Conservation (phyloP, 2,329 filamentous ascomycete species). For the Leptosphaerulina australis region DNA sequence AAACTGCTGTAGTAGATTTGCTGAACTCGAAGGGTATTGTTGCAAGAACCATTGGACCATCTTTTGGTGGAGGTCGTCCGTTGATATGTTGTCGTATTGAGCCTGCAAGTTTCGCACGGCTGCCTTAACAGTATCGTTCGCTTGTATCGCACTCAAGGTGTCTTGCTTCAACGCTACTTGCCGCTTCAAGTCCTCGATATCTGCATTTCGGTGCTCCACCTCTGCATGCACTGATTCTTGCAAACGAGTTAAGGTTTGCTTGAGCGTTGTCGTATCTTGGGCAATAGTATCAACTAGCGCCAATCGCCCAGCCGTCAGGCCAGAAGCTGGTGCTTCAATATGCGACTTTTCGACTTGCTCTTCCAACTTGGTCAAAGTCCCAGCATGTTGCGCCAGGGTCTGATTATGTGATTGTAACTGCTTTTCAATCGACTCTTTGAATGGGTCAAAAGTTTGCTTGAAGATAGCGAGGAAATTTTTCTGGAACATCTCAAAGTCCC, state of each 20-base stretch:
- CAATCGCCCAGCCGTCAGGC: neutral
- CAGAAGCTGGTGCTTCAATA: neutral
- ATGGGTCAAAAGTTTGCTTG: conserved; percentile 1
- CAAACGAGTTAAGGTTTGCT: neutral
- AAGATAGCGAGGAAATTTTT: neutral
- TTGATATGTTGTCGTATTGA: conserved; percentile 38
- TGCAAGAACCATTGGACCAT: conserved; percentile 35
- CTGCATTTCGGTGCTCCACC: neutral
- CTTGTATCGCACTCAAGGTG: neutral
- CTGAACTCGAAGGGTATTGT: conserved; percentile 20
- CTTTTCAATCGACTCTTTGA: conserved; percentile 1
- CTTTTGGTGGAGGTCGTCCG: conserved; percentile 27
- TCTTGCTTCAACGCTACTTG: conserved; percentile 13
- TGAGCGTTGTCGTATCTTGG: neutral
- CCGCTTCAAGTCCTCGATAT: neutral
- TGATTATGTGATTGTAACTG: neutral
- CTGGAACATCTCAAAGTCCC: neutral
- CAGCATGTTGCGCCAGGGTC: neutral
- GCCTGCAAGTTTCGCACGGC: conserved; percentile 22
- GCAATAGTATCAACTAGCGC: neutral
- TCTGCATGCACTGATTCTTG: neutral
- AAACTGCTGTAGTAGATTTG: conserved; percentile 9
- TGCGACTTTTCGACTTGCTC: neutral
- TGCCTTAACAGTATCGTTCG: conserved; percentile 10
- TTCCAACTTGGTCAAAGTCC: neutral